Percentiles rank a stretch among this genome's conserved stretches.
phyloP scores from a whole-genome alignment of 768 basidiomycete species.

The Kwoniella shandongensis region DNA sequence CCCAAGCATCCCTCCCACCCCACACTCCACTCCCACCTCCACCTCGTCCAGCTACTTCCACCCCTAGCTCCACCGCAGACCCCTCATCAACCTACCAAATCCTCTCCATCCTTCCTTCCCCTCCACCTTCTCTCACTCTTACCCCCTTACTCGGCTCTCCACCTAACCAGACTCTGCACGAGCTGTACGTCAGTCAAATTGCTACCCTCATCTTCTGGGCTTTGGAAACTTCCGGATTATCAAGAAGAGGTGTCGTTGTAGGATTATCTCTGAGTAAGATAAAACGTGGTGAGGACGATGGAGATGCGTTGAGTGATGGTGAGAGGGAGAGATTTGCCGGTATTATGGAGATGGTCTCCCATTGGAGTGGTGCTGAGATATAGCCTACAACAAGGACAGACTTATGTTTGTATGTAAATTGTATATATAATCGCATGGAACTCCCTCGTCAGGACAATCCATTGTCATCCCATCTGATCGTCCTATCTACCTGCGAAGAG shows the following conservation, averaged over 20 bases:
- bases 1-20: constrained; percentile 46
- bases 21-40: constrained; percentile 18
- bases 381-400: too few relatives aligned
- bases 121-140: constrained; percentile 66
- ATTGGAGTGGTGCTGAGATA: constrained; percentile 33
- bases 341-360: constrained; percentile 57
- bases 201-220: constrained; percentile 76
- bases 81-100: constrained; percentile 11
- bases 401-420: too few relatives aligned
- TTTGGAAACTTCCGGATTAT: constrained; percentile 55
- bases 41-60: constrained; percentile 5
- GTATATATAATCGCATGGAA: too few relatives aligned
- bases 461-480: too few relatives aligned
- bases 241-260: constrained; percentile 66
- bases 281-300: constrained; percentile 43
- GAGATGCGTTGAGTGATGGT: constrained; percentile 38
- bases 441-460: too few relatives aligned
- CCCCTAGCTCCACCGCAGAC: constrained; percentile 7
- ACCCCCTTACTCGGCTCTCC: constrained; percentile 77
- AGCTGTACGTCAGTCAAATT: constrained; percentile 80
- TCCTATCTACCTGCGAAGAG: too few relatives aligned
- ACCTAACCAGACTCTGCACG: constrained; percentile 69
- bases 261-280: constrained; percentile 64
- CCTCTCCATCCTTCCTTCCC: constrained; percentile 36
- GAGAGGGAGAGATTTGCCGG: constrained; percentile 57